Percentiles rank a stretch among this genome's conserved stretches.
Conservation (phyloP, 345 rosid genomes). For the Trapa incisa region DNA sequence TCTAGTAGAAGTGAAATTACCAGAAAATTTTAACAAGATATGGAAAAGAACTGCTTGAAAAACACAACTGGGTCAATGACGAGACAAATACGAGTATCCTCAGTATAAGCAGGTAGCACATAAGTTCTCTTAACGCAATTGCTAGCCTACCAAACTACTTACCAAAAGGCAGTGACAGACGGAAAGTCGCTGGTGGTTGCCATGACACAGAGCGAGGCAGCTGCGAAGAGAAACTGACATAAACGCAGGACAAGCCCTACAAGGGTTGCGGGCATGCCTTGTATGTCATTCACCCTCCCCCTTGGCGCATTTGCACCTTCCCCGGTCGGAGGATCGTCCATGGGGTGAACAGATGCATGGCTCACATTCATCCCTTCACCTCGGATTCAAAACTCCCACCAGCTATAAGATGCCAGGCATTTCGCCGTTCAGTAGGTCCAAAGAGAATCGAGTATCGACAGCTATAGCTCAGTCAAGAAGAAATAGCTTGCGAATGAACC, state of each 20-base stretch:
- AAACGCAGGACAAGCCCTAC: constrained; percentile 52
- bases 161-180: constrained; percentile 64
- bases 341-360: constrained; percentile 70
- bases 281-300: constrained; percentile 56
- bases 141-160: background rate
- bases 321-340: constrained; percentile 50
- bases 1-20: background rate
- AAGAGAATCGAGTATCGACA: background rate
- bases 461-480: background rate
- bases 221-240: constrained; percentile 55
- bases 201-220: constrained; percentile 47
- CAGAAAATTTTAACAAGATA: constrained; percentile 9
- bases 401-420: constrained; percentile 2
- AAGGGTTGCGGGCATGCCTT: constrained; percentile 61
- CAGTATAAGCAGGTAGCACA: background rate
- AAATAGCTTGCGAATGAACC: background rate
- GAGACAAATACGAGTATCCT: background rate
- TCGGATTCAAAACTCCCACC: constrained; percentile 21
- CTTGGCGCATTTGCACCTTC: constrained; percentile 34
- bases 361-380: constrained; percentile 70
- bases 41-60: background rate
- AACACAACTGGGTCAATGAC: background rate
- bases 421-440: background rate
- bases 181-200: constrained; percentile 64
- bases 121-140: background rate